A percentile compares a stretch with the other conserved stretches of the same genome.
These are phyloP conservation scores for Endothia cerciana DNA, from an alignment of 2,329 filamentous ascomycete species.

Conservation along the genomic window DNA sequence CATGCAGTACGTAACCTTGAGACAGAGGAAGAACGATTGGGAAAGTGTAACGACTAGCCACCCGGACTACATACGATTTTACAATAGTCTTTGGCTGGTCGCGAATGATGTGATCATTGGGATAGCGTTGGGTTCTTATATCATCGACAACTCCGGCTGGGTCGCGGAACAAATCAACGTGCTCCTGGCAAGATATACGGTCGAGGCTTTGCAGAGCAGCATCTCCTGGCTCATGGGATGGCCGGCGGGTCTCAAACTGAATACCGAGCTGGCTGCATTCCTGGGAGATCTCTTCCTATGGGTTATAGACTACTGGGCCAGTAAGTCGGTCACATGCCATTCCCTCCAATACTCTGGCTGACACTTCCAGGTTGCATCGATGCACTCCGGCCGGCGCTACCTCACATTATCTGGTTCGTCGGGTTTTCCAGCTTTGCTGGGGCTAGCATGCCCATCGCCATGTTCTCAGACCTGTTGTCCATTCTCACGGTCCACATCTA, in stretches of 20 bases:
- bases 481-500: conserved; percentile 94
- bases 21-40: conserved; percentile 90
- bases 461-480: conserved; percentile 92
- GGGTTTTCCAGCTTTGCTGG: conserved; percentile 94
- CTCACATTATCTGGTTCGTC: conserved; percentile 86
- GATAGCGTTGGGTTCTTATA: conserved; percentile 93
- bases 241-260: conserved; percentile 93
- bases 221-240: conserved; percentile 96
- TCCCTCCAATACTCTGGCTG: conserved; percentile 26
- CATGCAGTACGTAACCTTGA: conserved; percentile 89
- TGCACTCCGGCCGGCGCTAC: conserved; percentile 77
- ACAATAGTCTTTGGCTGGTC: conserved; percentile 97
- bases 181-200: conserved; percentile 79
- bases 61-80: conserved; percentile 97
- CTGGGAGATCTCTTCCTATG: conserved; percentile 94
- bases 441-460: conserved; percentile 93
- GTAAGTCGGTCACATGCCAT: conserved; percentile 51
- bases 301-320: conserved; percentile 98
- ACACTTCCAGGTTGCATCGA: conserved; percentile 69
- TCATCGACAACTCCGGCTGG: conserved; percentile 89
- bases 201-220: conserved; percentile 83
- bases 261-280: conserved; percentile 90
- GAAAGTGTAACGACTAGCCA: conserved; percentile 94
- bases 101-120: conserved; percentile 99
- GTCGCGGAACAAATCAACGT: conserved; percentile 80